Evolutionary conservation across 441 rosid genomes (phyloP), one percentile per base, ranked within the genome.

Genomic region (Jatropha multifida): DNA sequence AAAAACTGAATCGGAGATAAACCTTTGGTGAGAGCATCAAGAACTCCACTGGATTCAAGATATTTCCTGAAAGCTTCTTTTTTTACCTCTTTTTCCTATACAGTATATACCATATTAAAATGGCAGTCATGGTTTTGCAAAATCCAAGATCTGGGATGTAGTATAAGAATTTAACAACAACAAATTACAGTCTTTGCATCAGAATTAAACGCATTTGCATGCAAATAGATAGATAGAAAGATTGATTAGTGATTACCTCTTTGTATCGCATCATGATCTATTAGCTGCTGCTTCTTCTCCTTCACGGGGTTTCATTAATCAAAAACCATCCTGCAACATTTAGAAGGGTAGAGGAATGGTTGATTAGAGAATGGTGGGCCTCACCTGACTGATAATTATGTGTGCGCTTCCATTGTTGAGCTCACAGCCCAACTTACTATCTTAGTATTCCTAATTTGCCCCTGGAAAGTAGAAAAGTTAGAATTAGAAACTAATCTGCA

Each of bases 1-100:
- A 40, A 9, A 38, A 3, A 52, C 46, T 8, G 23, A 4, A 52
- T 27, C 11, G 7, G 26, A 67, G 62, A 74, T 7, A 48, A 52
- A 91, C 98, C 96, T 86, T 89, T 90, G 75, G 94, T 92, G 76
- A 95, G 95, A 80, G 92, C 82, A 86, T 93, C 94, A 80, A 92
- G 84, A 81, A 90, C 98, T 63, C 97, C 98, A 81, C 88, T 85
- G 9, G 96, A 88, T 68, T 95, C 96, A 69, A 95, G 85, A 77
- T 92, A 95, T 84, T 92, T 95, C 85, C 93, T 90, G 69, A 90
- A 95, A 49, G 93, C 88, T 85, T 95, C 97, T 78, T 93, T 95
- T 85, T 95, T 93, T 2, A 85, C 94, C 65, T 93, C 98, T 80
- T 90, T 95, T 81, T 93, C 99, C 98, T 95, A 80, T 51, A 78